Conservation (phyloP, 352 stramenopile genomes). For the Pythium aquatile region DNA sequence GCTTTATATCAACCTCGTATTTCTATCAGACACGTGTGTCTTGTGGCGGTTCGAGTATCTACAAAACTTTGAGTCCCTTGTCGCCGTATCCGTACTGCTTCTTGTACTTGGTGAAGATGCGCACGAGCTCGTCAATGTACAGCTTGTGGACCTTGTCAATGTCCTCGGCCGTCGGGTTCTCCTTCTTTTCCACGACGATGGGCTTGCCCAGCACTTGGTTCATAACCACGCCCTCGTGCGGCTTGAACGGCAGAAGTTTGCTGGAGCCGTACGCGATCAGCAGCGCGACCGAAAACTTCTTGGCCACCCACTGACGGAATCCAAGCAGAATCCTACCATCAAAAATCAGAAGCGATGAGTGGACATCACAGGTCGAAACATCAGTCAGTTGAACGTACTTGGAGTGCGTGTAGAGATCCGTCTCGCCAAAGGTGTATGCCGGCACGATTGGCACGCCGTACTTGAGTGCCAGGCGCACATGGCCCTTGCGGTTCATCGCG, state of each 20-base stretch:
- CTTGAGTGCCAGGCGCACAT: constrained; percentile 73
- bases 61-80: constrained; percentile 53
- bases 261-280: constrained; percentile 58
- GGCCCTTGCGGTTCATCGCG: constrained; percentile 80
- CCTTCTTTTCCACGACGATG: constrained; percentile 60
- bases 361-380: background rate
- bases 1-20: background rate
- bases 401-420: constrained; percentile 79
- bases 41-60: constrained; percentile 14
- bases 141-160: constrained; percentile 64
- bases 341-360: too few species aligned
- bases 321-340: constrained; percentile 48
- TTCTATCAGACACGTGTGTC: background rate
- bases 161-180: constrained; percentile 54
- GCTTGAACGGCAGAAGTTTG: constrained; percentile 53
- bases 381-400: constrained; percentile 33
- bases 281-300: constrained; percentile 64
- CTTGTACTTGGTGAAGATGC: constrained; percentile 87
- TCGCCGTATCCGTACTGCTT: constrained; percentile 63
- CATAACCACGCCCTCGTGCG: constrained; percentile 54
- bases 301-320: constrained; percentile 70
- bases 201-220: constrained; percentile 78
- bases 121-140: constrained; percentile 70
- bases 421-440: constrained; percentile 81
- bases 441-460: constrained; percentile 76